A percentile compares a stretch with the other conserved stretches of the same genome.
Evolutionary conservation across 352 stramenopile species (phyloP).

Genomic region (Globisporangium radiosum): DNA sequence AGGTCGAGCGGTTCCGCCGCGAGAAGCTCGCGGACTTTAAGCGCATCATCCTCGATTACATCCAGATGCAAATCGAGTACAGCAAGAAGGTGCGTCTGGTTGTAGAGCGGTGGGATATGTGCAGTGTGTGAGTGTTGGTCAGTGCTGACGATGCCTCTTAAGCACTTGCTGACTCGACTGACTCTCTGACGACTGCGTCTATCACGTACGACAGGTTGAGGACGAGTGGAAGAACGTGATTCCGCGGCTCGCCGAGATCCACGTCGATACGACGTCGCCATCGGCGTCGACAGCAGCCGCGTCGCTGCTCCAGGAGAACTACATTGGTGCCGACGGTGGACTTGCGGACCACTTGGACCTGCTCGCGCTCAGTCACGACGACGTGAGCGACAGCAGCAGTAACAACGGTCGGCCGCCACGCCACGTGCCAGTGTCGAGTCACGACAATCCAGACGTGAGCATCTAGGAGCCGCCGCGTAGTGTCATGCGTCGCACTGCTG

Average conservation of each 20-base stretch:
- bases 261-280: conserved; percentile 46
- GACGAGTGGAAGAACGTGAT: conserved; percentile 77
- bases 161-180: too few species aligned
- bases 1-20: conserved; percentile 94
- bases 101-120: not conserved
- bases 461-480: conserved; percentile 16
- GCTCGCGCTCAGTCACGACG: conserved; percentile 39
- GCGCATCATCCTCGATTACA: conserved; percentile 94
- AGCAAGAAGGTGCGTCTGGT: conserved; percentile 79
- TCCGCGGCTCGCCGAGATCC: conserved; percentile 64
- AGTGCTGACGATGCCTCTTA: too few species aligned
- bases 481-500: too few species aligned
- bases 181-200: not conserved
- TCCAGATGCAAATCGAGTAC: conserved; percentile 96
- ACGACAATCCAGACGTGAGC: conserved; percentile 27
- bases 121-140: not conserved
- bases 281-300: conserved; percentile 32
- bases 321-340: conserved; percentile 51
- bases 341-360: conserved; percentile 43
- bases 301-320: conserved; percentile 65
- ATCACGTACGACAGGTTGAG: conserved; percentile 32
- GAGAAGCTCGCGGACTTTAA: conserved; percentile 95
- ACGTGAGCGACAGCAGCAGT: conserved; percentile 6
- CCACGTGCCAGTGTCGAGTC: not conserved
- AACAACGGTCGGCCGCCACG: conserved; percentile 3